Evolutionary conservation across 805 yeast genomes (phyloP).

Genomic region (Yarrowia hollandica): DNA sequence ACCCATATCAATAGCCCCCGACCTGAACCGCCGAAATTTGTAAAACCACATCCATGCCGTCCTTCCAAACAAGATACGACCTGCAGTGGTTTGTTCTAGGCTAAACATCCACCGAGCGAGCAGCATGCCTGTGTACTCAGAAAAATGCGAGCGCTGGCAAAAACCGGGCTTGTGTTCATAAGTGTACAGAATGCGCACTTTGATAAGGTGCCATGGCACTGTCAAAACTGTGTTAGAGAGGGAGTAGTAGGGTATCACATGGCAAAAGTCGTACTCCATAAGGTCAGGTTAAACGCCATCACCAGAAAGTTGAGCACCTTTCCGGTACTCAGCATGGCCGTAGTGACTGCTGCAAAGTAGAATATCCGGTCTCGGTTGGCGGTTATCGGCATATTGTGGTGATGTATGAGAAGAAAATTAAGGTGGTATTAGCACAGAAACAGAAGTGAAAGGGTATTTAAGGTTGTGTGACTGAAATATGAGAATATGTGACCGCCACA

Average conservation of each 20-base stretch:
- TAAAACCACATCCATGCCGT: slow-evolving; percentile 34
- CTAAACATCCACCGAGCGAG: slow-evolving; percentile 20
- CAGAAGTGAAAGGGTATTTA: too few relatives aligned
- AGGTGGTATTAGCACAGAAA: neutral
- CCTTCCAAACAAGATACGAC: slow-evolving; percentile 36
- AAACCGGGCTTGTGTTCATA: slow-evolving; percentile 20
- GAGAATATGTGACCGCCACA: too few relatives aligned
- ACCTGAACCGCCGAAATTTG: slow-evolving; percentile 37
- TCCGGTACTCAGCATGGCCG: slow-evolving; percentile 4
- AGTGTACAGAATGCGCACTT: slow-evolving; percentile 23
- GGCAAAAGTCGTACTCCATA: neutral
- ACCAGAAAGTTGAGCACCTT: slow-evolving; percentile 15
- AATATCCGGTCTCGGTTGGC: slow-evolving; percentile 21
- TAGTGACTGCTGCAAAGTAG: slow-evolving; percentile 11
- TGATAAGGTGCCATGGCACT: slow-evolving; percentile 17
- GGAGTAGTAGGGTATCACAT: neutral
- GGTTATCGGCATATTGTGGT: slow-evolving; percentile 15
- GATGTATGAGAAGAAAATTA: neutral
- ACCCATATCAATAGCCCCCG: slow-evolving; percentile 40
- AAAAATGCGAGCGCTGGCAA: slow-evolving; percentile 17
- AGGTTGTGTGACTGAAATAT: too few relatives aligned
- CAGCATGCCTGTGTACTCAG: slow-evolving; percentile 16
- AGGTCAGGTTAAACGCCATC: neutral
- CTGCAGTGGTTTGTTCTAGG: slow-evolving; percentile 33
- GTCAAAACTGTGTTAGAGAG: slow-evolving; percentile 16